Base-by-base conservation (phyloP, 2,329 filamentous ascomycete genomes). In the Sclerotinia trifoliorum region DNA sequence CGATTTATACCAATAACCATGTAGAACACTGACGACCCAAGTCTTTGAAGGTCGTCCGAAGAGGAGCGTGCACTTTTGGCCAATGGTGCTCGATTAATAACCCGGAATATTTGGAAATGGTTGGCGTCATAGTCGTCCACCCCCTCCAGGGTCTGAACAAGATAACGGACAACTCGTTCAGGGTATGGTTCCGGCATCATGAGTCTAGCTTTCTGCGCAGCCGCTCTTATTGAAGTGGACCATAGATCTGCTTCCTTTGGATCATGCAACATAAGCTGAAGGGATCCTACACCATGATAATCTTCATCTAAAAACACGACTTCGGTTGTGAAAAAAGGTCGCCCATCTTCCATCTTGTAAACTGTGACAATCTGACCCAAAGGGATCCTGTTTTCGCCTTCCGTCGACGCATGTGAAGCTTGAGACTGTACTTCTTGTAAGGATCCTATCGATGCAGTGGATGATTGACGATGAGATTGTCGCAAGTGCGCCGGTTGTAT, bases 1-100 rank as follows among this genome's bases (percentile, higher is more conserved):
- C 89, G 90, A 79, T 91, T 88, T 44, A 89, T 83, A 26, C 89
- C 89, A 75, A 92, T 83, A 8, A 86, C 88, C 70, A 92, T 82
- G 75, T 90, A 90, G 77, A 86, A 90, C 32, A 90, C 84, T 13
- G 84, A 86, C 13, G 88, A 86, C 51, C 84, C 84, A 39, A 88
- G 78, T 74, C 90, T 91, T 61, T 86, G 83, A 55, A 91, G 77
- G 72, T 91, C 89, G 69, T 91, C 89, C 21, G 85, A 84, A 10
- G 89, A 89, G 3, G 86, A 83, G 66, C 85, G 81, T 29, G 81
- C 80, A 44, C 80, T 79, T 78, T 88, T 89, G 61, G 74, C 65
- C 71, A 81, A 81, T 17, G 82, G 79, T n/a, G 85, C 82, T 70
- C 88, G 84, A 74, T 89, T 85, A 35, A 90, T 86, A 11, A 90